phyloP scores from a whole-genome alignment of 257 asterid species.

The Handroanthus guayacan region DNA sequence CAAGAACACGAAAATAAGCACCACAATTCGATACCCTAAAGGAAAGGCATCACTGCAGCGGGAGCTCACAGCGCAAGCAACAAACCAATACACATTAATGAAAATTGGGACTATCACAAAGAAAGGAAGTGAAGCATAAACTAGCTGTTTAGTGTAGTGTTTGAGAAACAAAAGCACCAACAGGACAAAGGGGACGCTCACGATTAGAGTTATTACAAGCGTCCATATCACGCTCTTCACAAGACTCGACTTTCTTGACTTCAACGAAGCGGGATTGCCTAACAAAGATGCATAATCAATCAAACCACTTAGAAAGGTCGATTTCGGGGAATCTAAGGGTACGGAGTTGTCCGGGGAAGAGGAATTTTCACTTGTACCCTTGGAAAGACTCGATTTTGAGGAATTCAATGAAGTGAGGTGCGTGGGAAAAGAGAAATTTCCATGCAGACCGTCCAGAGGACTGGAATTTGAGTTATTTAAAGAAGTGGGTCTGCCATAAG shows the following conservation, averaged over 20 bases:
- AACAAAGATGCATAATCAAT: slow-evolving; percentile 23
- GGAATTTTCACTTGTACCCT: slow-evolving; percentile 13
- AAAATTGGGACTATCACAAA: slow-evolving; percentile 78
- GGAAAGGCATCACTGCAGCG: slow-evolving; percentile 80
- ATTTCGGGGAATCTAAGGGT: slow-evolving; percentile 12
- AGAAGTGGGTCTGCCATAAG: slow-evolving; percentile 18
- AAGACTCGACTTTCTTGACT: slow-evolving; percentile 46
- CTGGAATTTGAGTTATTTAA: slow-evolving; percentile 21
- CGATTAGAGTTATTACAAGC: slow-evolving; percentile 68
- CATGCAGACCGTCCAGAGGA: slow-evolving; percentile 28
- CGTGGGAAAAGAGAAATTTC: slow-evolving; percentile 8
- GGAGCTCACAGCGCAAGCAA: slow-evolving; percentile 82
- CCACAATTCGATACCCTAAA: slow-evolving; percentile 67
- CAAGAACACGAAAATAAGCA: slow-evolving; percentile 76
- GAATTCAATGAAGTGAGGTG: slow-evolving; percentile 17
- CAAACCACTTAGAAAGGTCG: neutral
- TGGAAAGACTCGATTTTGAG: slow-evolving; percentile 18
- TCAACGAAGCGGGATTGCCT: slow-evolving; percentile 39
- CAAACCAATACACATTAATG: slow-evolving; percentile 86
- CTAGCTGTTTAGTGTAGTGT: slow-evolving; percentile 87
- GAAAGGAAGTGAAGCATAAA: slow-evolving; percentile 83
- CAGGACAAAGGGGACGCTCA: slow-evolving; percentile 66
- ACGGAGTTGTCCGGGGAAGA: neutral
- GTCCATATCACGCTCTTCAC: slow-evolving; percentile 83
- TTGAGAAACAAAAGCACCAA: slow-evolving; percentile 75